Conservation (phyloP, 805 yeast species). For the Kodamaea hsintzibuensis region DNA sequence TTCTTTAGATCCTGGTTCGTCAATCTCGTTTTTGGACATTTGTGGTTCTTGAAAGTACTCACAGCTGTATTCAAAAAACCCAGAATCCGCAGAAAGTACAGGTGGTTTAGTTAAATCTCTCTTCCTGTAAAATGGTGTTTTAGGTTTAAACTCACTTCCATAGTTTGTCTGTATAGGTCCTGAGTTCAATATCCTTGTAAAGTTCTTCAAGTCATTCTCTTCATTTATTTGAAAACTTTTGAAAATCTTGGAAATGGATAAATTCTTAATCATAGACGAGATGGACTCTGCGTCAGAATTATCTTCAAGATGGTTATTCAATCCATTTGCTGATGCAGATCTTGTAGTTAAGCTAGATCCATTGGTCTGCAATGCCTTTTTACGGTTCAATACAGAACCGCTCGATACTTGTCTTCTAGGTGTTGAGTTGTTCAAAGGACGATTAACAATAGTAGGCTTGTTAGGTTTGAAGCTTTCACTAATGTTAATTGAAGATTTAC, state of each 20-base stretch:
- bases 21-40: conserved; percentile 78
- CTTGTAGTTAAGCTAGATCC: conserved; percentile 30
- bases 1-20: conserved; percentile 89
- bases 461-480: conserved; percentile 42
- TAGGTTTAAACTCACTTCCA: conserved; percentile 52
- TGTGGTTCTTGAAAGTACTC: conserved; percentile 98
- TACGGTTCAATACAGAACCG: conserved; percentile 21
- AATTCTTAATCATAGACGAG: conserved; percentile 31
- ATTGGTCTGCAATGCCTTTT: conserved; percentile 26
- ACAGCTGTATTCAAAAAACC: conserved; percentile 71
- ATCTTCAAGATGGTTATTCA: conserved; percentile 14
- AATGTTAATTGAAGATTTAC: conserved; percentile 45
- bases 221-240: conserved; percentile 41
- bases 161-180: conserved; percentile 39
- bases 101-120: conserved; percentile 38
- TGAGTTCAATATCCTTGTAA: conserved; percentile 36
- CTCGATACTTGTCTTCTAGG: conserved; percentile 26
- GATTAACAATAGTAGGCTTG: conserved; percentile 34
- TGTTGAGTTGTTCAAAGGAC: conserved; percentile 23
- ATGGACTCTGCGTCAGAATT: conserved; percentile 32
- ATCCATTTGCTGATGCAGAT: conserved; percentile 27
- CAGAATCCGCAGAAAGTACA: conserved; percentile 55
- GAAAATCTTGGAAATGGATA: conserved; percentile 37
- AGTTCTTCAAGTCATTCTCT: conserved; percentile 39
- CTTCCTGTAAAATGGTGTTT: conserved; percentile 53